Evolutionary conservation across 352 stramenopile genomes (phyloP).

Genomic region (Phytophthora niederhauseri): DNA sequence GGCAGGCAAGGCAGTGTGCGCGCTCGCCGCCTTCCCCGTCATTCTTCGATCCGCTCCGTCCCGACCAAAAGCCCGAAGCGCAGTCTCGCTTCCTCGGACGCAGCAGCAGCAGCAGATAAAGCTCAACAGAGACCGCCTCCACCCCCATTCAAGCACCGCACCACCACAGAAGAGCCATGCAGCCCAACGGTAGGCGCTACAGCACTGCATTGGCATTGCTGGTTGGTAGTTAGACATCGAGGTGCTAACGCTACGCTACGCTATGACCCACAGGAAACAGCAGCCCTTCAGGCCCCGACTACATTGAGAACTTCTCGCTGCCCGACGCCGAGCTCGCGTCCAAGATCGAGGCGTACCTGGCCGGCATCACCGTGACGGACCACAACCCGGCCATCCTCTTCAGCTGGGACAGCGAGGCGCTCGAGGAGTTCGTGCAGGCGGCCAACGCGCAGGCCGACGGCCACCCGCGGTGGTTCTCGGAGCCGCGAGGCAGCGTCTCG

Average conservation of each 20-base stretch:
- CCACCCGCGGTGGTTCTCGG: conserved; percentile 43
- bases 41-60: conserved; percentile 35
- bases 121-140: not conserved
- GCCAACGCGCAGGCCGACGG: conserved; percentile 36
- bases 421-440: conserved; percentile 45
- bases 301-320: conserved; percentile 28
- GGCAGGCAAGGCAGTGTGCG: too few relatives aligned
- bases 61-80: conserved; percentile 12
- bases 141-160: not conserved
- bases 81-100: conserved; percentile 28
- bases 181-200: conserved; percentile 36
- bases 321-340: conserved; percentile 34
- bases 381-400: conserved; percentile 50
- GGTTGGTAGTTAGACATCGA: not conserved
- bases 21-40: conserved; percentile 20
- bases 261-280: conserved; percentile 22
- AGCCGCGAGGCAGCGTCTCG: conserved; percentile 41
- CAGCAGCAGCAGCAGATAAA: not conserved
- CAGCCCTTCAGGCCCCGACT: conserved; percentile 32
- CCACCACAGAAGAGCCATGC: conserved; percentile 27
- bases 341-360: conserved; percentile 43
- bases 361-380: conserved; percentile 40
- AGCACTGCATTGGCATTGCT: not conserved
- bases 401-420: conserved; percentile 38
- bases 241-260: conserved; percentile 17